Evolutionary conservation across 306 rosid genomes (phyloP), one percentile per base, ranked within the genome.

Genomic region (Cicer chorassanicum): DNA sequence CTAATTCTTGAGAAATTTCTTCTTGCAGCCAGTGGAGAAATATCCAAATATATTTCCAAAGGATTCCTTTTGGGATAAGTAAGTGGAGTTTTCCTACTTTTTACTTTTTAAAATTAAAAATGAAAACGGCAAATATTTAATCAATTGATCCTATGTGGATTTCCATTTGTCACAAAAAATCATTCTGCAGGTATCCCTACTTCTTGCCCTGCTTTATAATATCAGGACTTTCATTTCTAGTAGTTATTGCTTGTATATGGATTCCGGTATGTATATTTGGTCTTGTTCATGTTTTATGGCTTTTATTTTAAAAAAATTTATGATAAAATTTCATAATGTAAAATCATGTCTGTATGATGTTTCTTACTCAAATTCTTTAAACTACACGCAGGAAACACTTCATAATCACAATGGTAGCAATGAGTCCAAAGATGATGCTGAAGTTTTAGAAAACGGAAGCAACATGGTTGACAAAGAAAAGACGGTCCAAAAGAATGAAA

Each of bases 371-470:
- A 8, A 49, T 41, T 43, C 14, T 34, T 48, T 43, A 29, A 66
- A 72, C 49, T 63, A 49, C 45, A 10, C 75, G 62, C 86, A 91
- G 98, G 98, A 93, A 83, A 90, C 97, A 56, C 79, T 93, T 72
- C 98, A 93, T 83, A 88, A 40, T 39, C 96, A 88, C 68, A 14
- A 72, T 4, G 63, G 13, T 34, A 67, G 73, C 56, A 45, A 16
- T 45, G 83, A 50, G 67, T 77, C 79, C 38, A 21, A 74, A 13
- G 75, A 61, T 66, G 76, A 81, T 19, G 55, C 63, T 6, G 90
- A 88, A 66, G 84, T 86, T 8, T 7, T 84, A 74, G 93, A 88
- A 84, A 80, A 69, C 60, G 90, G 81, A 81, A 70, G 75, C 42
- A 46, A 11, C 9, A 56, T 16, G 5, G 70, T 69, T 70, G 48